Conservation (phyloP, 345 rosid genomes). For the Streptanthus diversifolius region DNA sequence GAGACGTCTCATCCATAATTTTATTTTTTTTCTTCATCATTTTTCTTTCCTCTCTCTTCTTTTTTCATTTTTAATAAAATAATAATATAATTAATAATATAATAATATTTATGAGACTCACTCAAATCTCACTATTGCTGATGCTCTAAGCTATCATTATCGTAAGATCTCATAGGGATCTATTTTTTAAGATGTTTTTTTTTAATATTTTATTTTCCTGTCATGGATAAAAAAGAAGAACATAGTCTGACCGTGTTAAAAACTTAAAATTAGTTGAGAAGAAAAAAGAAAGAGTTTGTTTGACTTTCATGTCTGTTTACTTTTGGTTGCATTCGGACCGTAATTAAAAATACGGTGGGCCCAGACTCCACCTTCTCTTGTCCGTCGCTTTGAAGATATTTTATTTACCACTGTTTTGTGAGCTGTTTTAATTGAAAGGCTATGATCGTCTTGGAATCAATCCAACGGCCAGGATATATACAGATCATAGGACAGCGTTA, state of each 20-base stretch:
- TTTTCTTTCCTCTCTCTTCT: too few species aligned
- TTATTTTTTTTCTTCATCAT: too few species aligned
- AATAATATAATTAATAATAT: too few species aligned
- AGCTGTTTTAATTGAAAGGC: conserved; percentile 1
- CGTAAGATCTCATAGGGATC: not conserved
- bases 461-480: not conserved
- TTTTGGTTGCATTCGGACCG: not conserved
- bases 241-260: not conserved
- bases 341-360: not conserved
- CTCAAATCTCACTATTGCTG: too few species aligned
- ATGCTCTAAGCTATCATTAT: too few species aligned
- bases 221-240: not conserved
- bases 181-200: not conserved
- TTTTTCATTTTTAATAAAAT: too few species aligned
- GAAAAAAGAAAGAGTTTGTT: not conserved
- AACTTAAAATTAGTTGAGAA: not conserved
- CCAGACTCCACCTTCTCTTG: not conserved
- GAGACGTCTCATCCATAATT: too few species aligned
- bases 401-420: not conserved
- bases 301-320: not conserved
- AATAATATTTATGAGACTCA: too few species aligned
- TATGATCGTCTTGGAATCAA: not conserved
- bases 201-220: not conserved
- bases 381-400: conserved; percentile 17
- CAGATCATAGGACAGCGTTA: not conserved